Evolutionary conservation across 2,329 filamentous ascomycete genomes (phyloP).

Genomic region (Fusarium buxicola): DNA sequence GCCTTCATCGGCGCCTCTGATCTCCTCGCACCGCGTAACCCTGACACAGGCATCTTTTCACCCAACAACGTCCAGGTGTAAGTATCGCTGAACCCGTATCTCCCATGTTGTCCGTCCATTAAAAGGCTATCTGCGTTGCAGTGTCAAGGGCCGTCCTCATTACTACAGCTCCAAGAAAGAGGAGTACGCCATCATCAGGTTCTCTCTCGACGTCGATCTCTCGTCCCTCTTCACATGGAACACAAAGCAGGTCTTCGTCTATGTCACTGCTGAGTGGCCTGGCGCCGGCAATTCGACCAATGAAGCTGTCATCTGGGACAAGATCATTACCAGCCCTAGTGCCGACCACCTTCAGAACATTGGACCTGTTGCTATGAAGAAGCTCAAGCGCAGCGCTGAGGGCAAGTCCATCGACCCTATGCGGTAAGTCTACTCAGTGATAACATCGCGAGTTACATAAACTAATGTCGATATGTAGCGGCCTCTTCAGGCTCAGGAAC

Average conservation of each 20-base stretch:
- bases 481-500: conserved; percentile 81
- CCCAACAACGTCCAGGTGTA: conserved; percentile 89
- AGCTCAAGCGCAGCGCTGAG: conserved; percentile 68
- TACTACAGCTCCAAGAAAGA: conserved; percentile 95
- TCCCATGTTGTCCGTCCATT: background rate
- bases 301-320: conserved; percentile 94
- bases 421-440: conserved; percentile 55
- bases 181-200: conserved; percentile 94
- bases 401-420: conserved; percentile 71
- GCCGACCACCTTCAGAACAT: conserved; percentile 72
- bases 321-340: conserved; percentile 83
- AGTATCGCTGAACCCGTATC: conserved; percentile 41
- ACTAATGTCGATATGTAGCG: conserved; percentile 58
- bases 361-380: conserved; percentile 69
- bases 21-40: conserved; percentile 75
- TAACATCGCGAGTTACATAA: background rate
- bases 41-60: conserved; percentile 68
- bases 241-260: conserved; percentile 98
- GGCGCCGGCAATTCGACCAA: conserved; percentile 60
- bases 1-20: conserved; percentile 85
- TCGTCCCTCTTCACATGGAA: conserved; percentile 98
- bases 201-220: conserved; percentile 92
- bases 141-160: conserved; percentile 90
- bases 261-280: conserved; percentile 84
- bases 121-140: conserved; percentile 50